A percentile compares a stretch with the other conserved stretches of the same genome.
Evolutionary conservation across 2,329 filamentous ascomycete genomes (phyloP).

Genomic region (Exophiala xenobiotica): DNA sequence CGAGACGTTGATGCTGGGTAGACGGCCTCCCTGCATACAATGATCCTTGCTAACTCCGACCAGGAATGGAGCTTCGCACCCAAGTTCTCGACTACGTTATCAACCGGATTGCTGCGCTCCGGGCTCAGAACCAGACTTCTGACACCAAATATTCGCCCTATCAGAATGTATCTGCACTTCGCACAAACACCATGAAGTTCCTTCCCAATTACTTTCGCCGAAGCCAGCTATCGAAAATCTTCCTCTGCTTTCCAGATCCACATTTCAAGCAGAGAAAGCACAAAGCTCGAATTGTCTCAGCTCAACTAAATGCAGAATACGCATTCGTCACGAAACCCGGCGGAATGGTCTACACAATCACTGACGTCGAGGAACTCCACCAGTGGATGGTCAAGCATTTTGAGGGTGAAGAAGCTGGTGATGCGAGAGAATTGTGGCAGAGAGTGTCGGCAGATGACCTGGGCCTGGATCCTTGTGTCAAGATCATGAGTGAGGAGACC

Average conservation of each 20-base stretch:
- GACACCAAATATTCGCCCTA: slow-evolving; percentile 48
- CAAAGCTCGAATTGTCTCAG: slow-evolving; percentile 90
- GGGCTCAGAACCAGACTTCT: slow-evolving; percentile 44
- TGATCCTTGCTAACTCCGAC: slow-evolving; percentile 4
- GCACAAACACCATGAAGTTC: slow-evolving; percentile 98
- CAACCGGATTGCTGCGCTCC: slow-evolving; percentile 79
- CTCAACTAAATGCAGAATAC: slow-evolving; percentile 87
- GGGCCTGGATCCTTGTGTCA: slow-evolving; percentile 58
- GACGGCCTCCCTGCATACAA: neutral
- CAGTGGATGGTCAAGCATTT: slow-evolving; percentile 50
- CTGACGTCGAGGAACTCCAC: slow-evolving; percentile 92
- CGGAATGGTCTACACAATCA: slow-evolving; percentile 92
- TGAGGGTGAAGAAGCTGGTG: slow-evolving; percentile 57
- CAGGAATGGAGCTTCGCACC: slow-evolving; percentile 86
- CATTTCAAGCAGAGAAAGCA: slow-evolving; percentile 98
- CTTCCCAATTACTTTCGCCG: slow-evolving; percentile 94
- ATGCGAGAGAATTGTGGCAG: slow-evolving; percentile 82
- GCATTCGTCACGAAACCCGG: slow-evolving; percentile 81
- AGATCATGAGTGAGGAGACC: slow-evolving; percentile 70
- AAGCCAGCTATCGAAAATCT: slow-evolving; percentile 81
- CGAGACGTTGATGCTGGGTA: slow-evolving; percentile 78
- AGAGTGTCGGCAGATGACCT: slow-evolving; percentile 61
- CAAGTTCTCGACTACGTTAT: slow-evolving; percentile 90
- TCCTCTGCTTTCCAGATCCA: slow-evolving; percentile 97
- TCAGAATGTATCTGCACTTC: slow-evolving; percentile 84